Evolutionary conservation across 805 yeast species (phyloP).

Genomic region (Naumovozyma baii): DNA sequence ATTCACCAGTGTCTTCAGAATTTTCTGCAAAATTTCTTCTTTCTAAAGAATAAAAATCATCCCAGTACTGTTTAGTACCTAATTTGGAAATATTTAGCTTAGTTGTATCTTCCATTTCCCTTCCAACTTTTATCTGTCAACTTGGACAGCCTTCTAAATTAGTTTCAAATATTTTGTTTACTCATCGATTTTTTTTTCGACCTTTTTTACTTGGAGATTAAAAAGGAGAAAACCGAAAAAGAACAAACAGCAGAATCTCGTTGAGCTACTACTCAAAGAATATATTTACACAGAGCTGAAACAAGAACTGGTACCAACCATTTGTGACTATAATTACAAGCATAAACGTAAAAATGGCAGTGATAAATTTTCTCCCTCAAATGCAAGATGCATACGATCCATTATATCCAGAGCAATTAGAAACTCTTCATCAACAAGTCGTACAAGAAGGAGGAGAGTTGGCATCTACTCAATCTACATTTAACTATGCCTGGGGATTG

Average conservation of each 20-base stretch:
- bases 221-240: too few species aligned
- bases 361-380: slow-evolving; percentile 23
- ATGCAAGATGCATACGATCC: slow-evolving; percentile 32
- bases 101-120: slow-evolving; percentile 32
- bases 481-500: slow-evolving; percentile 95
- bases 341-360: too few species aligned
- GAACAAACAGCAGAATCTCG: too few species aligned
- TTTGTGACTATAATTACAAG: too few species aligned
- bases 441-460: slow-evolving; percentile 64
- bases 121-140: too few species aligned
- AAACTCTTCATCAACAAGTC: slow-evolving; percentile 66
- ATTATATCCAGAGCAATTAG: slow-evolving; percentile 64
- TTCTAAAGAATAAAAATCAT: slow-evolving; percentile 71
- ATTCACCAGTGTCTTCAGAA: slow-evolving; percentile 82
- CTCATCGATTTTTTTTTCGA: not conserved
- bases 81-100: slow-evolving; percentile 66
- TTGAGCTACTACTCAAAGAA: too few species aligned
- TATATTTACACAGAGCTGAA: too few species aligned
- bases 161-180: too few species aligned
- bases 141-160: too few species aligned
- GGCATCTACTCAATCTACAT: slow-evolving; percentile 73
- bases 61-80: slow-evolving; percentile 90
- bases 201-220: too few species aligned
- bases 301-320: too few species aligned
- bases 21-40: slow-evolving; percentile 60